Evolutionary conservation across 352 stramenopile species (phyloP).

Genomic region (Phytophthora meadii): DNA sequence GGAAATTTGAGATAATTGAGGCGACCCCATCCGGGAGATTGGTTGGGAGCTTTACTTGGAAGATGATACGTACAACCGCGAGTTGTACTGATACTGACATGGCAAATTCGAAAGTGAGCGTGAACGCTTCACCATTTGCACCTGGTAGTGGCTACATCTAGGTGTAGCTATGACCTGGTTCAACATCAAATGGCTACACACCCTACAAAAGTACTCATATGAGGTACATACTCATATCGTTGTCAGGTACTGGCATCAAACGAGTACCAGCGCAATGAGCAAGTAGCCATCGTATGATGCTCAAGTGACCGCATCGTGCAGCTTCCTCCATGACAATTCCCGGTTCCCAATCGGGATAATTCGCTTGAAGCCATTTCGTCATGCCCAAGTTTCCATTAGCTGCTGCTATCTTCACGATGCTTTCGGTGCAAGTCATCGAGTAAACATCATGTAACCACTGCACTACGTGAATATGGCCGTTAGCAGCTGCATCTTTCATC

Average conservation of each 20-base stretch:
- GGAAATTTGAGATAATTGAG: neutral
- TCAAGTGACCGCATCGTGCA: too few species aligned
- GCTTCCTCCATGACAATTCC: too few species aligned
- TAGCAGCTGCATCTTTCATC: neutral
- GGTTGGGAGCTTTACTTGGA: neutral
- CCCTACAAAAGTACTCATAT: too few species aligned
- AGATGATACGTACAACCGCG: neutral
- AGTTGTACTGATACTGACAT: neutral
- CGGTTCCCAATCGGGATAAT: neutral
- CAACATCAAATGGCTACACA: too few species aligned
- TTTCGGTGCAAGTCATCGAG: neutral
- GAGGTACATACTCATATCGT: too few species aligned
- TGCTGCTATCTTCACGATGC: neutral
- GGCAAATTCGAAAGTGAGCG: neutral
- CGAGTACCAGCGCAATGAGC: too few species aligned
- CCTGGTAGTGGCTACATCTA: too few species aligned
- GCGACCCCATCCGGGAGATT: neutral
- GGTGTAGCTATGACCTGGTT: too few species aligned
- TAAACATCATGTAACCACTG: neutral
- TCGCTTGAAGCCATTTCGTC: neutral
- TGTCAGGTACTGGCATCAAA: too few species aligned
- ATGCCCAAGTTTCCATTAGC: neutral
- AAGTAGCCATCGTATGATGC: too few species aligned
- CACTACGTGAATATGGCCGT: neutral
- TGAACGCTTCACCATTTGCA: too few species aligned